phyloP scores from a whole-genome alignment of 495 filamentous ascomycete species.

The Daldinia grandis region DNA sequence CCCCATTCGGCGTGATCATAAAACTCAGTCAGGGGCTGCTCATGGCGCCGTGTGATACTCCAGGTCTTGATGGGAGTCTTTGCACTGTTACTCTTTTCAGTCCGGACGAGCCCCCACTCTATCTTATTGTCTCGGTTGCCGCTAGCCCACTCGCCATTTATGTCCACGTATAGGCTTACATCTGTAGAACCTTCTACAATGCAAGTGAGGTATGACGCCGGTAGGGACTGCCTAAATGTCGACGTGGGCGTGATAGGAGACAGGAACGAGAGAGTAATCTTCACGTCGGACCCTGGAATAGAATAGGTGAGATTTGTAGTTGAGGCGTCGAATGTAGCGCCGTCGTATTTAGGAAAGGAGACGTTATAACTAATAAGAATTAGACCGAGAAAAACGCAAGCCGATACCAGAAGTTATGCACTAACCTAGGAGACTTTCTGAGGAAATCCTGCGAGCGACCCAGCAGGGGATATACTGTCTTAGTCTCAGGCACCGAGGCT shows the following conservation, averaged over 20 bases:
- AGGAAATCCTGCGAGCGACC: slow-evolving; percentile 88
- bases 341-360: slow-evolving; percentile 75
- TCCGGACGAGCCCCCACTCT: slow-evolving; percentile 68
- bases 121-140: slow-evolving; percentile 74
- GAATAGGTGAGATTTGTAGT: slow-evolving; percentile 90
- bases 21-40: slow-evolving; percentile 78
- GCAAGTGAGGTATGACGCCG: slow-evolving; percentile 84
- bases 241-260: slow-evolving; percentile 94
- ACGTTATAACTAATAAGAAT: slow-evolving; percentile 62
- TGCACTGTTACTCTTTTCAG: slow-evolving; percentile 37
- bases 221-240: slow-evolving; percentile 88
- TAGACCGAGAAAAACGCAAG: not conserved
- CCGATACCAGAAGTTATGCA: slow-evolving; percentile 18
- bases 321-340: slow-evolving; percentile 87
- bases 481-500: slow-evolving; percentile 74
- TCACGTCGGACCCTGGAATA: slow-evolving; percentile 64
- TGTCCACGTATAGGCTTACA: slow-evolving; percentile 85
- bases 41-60: slow-evolving; percentile 68
- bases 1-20: slow-evolving; percentile 90
- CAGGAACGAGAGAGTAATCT: slow-evolving; percentile 83
- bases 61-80: slow-evolving; percentile 58
- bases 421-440: slow-evolving; percentile 54
- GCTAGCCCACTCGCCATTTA: slow-evolving; percentile 91
- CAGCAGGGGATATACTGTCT: slow-evolving; percentile 83
- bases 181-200: slow-evolving; percentile 73